Evolutionary conservation across 176 grass and related monocot species (phyloP), one percentile per base, ranked within the genome.

Genomic region (Phoenix roebelenii): DNA sequence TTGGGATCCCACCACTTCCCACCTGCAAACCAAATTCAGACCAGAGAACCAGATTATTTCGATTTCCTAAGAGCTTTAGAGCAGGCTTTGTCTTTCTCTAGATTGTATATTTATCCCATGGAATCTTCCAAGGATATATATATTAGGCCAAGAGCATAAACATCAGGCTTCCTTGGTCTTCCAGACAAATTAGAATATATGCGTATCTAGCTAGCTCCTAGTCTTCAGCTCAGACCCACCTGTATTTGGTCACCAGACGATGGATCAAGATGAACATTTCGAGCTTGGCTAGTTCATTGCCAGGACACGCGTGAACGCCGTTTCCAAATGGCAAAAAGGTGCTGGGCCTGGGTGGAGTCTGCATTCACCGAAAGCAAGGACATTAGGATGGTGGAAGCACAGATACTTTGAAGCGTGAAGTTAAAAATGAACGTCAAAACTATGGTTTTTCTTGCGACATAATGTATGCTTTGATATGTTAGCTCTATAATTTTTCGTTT

Each of bases 251-350:
- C 63, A 78, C 77, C 57, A 98, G 77, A 77, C 93, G 85, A 57
- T 92, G 88, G 82, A 98, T 87, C 63, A 98, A 68, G 71, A 98
- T 49, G 53, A 88, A 66, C 68, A 98, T 98, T 70, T 98, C 94
- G 30, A 98, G 73, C 67, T 98, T 98, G 58, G 88, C 94, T 55
- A 98, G 80, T 68, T 98, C 94, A 57, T 93, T 93, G 5, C 88
- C 94, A 0, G 94, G 94, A 72, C 94, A 98, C n/a, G 85, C 82
- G 73, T 98, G 94, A 56, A 61, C 83, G 65, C 94, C 88, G 15
- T 54, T 86, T 7, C 94, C 94, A 12, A 98, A 98, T 50, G 94
- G 88, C 52, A 83, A 51, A 79, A 98, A 98, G 55, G 94, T 89
- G 66, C 74, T 92, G 22, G 94, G 82, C 20, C 83, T 86, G n/a